These are phyloP conservation scores for Pichia sp. DNA, from an alignment of 1,139 yeast species.

Conservation along the genomic window DNA sequence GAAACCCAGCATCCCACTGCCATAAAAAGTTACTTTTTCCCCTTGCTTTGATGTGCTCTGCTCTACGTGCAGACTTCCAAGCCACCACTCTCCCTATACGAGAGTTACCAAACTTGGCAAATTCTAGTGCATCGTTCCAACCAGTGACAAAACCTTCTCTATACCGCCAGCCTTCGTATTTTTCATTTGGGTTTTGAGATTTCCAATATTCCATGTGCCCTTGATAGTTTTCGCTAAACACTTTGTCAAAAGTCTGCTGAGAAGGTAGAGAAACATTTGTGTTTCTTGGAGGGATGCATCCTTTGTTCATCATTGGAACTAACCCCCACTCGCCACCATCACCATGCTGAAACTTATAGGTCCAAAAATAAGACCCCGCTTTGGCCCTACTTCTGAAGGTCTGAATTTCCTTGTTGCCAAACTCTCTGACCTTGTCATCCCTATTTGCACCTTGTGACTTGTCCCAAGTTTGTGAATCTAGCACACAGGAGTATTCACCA, in stretches of 20 bases:
- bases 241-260: conserved; percentile 41
- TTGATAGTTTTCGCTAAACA: conserved; percentile 37
- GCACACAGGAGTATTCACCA: conserved; percentile 89
- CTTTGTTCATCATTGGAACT: conserved; percentile 66
- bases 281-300: conserved; percentile 47
- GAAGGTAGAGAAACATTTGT: conserved; percentile 33
- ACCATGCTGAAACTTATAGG: conserved; percentile 79
- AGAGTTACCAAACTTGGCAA: conserved; percentile 67
- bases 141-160: conserved; percentile 72
- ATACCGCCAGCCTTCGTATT: conserved; percentile 76
- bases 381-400: conserved; percentile 50
- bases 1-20: conserved; percentile 89
- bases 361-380: conserved; percentile 85
- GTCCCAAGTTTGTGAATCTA: conserved; percentile 73
- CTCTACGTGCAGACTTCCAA: conserved; percentile 54
- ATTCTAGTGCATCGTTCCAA: conserved; percentile 65
- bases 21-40: conserved; percentile 60
- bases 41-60: conserved; percentile 52
- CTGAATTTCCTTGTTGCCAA: conserved; percentile 42
- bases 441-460: conserved; percentile 43
- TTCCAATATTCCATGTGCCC: conserved; percentile 70
- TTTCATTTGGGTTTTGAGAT: conserved; percentile 48
- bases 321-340: conserved; percentile 98
- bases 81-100: conserved; percentile 67
- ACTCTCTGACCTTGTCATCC: conserved; percentile 40